These are phyloP conservation scores for Chloromonas sp. DNA, from an alignment of 163 green algal genomes.

Conservation along the genomic window DNA sequence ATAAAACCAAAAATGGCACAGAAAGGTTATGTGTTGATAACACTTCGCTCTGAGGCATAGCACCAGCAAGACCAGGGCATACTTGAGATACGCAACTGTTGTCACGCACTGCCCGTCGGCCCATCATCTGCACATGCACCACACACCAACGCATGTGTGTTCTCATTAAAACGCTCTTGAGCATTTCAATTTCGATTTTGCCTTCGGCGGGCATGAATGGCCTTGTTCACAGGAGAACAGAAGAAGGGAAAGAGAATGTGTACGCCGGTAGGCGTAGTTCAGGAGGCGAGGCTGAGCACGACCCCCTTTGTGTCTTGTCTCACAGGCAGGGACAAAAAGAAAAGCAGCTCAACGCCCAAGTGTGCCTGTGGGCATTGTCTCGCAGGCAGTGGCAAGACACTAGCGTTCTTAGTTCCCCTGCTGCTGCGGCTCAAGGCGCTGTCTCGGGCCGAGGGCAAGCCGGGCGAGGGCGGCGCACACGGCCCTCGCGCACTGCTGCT, in stretches of 20 bases:
- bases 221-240: too few relatives aligned
- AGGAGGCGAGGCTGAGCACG: too few relatives aligned
- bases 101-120: background rate
- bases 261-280: too few relatives aligned
- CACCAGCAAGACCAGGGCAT: background rate
- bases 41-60: background rate
- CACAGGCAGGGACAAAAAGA: too few relatives aligned
- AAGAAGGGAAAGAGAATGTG: too few relatives aligned
- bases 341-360: too few relatives aligned
- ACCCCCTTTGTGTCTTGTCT: too few relatives aligned
- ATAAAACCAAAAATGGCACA: constrained; percentile 3
- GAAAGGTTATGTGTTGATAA: background rate
- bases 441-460: background rate
- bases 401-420: background rate
- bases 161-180: too few relatives aligned
- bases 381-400: background rate
- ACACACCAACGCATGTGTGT: background rate
- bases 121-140: background rate
- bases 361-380: too few relatives aligned
- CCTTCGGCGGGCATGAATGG: too few relatives aligned
- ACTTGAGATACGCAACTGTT: background rate
- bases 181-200: too few relatives aligned
- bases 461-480: constrained; percentile 7
- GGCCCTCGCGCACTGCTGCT: constrained; percentile 63
- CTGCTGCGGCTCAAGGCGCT: background rate